phyloP scores from a whole-genome alignment of 169 alveolate genomes.

The Plasmodium knowlesi region DNA sequence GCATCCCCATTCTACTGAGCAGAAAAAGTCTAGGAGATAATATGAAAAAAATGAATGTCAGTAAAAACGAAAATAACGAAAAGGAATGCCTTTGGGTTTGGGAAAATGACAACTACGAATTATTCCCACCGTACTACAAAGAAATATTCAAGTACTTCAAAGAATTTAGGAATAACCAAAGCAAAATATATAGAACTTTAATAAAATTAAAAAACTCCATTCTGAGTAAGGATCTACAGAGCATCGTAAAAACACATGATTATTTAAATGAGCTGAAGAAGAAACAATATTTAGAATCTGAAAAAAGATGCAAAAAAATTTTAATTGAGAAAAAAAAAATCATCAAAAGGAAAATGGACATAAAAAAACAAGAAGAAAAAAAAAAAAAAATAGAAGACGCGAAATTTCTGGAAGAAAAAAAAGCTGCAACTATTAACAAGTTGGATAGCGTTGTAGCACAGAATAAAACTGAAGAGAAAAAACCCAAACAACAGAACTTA shows the following conservation, averaged over 20 bases:
- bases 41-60: constrained; percentile 61
- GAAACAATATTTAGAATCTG: constrained; percentile 64
- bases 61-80: constrained; percentile 70
- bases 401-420: constrained; percentile 42
- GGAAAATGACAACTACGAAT: constrained; percentile 74
- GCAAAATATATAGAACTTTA: constrained; percentile 70
- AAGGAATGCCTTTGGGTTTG: constrained; percentile 74
- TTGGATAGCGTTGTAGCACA: constrained; percentile 22
- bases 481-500: constrained; percentile 51
- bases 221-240: constrained; percentile 40
- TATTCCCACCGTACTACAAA: constrained; percentile 59
- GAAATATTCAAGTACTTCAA: constrained; percentile 63
- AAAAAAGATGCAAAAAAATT: constrained; percentile 61
- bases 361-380: constrained; percentile 72
- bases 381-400: constrained; percentile 56
- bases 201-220: constrained; percentile 56
- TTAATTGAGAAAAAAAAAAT: constrained; percentile 64
- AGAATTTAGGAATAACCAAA: constrained; percentile 47
- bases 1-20: constrained; percentile 67
- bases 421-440: constrained; percentile 32
- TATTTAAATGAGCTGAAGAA: constrained; percentile 68
- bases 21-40: constrained; percentile 72
- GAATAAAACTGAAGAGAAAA: constrained; percentile 52
- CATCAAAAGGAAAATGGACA: constrained; percentile 63
- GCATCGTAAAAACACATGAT: constrained; percentile 36